A percentile compares a stretch with the other conserved stretches of the same genome.
These are phyloP conservation scores for Vitis riparia DNA, from an alignment of 164 flowering plant genomes.

Conservation along the genomic window DNA sequence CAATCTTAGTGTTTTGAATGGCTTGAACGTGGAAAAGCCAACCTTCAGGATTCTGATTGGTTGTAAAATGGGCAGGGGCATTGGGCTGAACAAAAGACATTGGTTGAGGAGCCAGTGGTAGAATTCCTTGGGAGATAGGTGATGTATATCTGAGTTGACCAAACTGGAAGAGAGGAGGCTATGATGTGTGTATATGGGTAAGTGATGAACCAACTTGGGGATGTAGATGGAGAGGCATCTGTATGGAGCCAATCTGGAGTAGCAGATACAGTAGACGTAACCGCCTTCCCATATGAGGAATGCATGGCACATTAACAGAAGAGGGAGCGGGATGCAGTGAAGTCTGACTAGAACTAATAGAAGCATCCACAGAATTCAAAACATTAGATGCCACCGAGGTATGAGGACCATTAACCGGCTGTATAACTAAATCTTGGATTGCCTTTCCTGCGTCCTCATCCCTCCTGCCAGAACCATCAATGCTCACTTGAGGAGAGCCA, in stretches of 20 bases:
- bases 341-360: constrained; percentile 26
- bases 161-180: constrained; percentile 86
- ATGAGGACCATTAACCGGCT: constrained; percentile 25
- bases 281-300: constrained; percentile 37
- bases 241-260: constrained; percentile 83
- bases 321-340: constrained; percentile 31
- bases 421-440: constrained; percentile 32
- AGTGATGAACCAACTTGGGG: constrained; percentile 73
- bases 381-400: constrained; percentile 25
- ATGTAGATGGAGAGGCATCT: constrained; percentile 94
- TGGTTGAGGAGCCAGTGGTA: constrained; percentile 71
- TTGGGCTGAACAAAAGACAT: constrained; percentile 66
- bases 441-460: constrained; percentile 37
- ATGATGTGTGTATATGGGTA: constrained; percentile 67
- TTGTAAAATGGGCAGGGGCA: constrained; percentile 41
- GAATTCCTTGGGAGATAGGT: constrained; percentile 72
- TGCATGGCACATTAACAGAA: constrained; percentile 23
- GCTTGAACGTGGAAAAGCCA: constrained; percentile 30
- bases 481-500: constrained; percentile 21
- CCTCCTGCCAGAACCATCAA: constrained; percentile 29
- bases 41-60: constrained; percentile 44
- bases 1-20: constrained; percentile 35
- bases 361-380: constrained; percentile 25
- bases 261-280: constrained; percentile 39
- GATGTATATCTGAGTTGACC: constrained; percentile 85